Percentiles rank a stretch among this genome's conserved stretches.
Conservation (phyloP, 495 filamentous ascomycete species). For the Astrocystis sublimbata region DNA sequence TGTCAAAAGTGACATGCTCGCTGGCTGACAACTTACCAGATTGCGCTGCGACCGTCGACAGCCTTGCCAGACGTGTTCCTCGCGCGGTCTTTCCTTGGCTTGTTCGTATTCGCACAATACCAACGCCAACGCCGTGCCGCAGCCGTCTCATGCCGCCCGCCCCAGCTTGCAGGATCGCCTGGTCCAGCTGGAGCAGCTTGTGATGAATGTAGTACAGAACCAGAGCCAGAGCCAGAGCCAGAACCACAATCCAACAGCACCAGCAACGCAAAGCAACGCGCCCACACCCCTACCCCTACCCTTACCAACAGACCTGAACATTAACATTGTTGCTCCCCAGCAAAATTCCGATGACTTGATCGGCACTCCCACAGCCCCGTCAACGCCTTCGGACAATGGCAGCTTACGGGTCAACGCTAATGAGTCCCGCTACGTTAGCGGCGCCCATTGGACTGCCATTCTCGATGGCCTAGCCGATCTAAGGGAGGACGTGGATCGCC, state of each 20-base stretch:
- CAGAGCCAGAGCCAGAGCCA: too few species aligned
- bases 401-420: constrained; percentile 32
- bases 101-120: constrained; percentile 14
- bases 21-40: constrained; percentile 20
- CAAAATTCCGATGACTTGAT: not conserved
- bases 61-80: constrained; percentile 26
- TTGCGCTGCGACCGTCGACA: constrained; percentile 33
- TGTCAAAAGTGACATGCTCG: not conserved
- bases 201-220: not conserved
- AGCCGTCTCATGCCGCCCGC: not conserved
- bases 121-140: not conserved
- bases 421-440: constrained; percentile 40
- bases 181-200: constrained; percentile 6
- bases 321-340: not conserved
- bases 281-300: not conserved
- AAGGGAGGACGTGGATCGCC: constrained; percentile 24
- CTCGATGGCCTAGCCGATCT: constrained; percentile 37
- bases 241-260: constrained; percentile 6
- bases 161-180: constrained; percentile 10
- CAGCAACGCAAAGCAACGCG: not conserved
- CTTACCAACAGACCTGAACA: not conserved
- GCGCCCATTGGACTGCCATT: constrained; percentile 47
- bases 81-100: constrained; percentile 9
- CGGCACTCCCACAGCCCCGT: not conserved
- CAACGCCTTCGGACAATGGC: constrained; percentile 32